Evolutionary conservation across 176 grass and related monocot genomes (phyloP), one percentile per base, ranked within the genome.

Genomic region (Typha latifolia): DNA sequence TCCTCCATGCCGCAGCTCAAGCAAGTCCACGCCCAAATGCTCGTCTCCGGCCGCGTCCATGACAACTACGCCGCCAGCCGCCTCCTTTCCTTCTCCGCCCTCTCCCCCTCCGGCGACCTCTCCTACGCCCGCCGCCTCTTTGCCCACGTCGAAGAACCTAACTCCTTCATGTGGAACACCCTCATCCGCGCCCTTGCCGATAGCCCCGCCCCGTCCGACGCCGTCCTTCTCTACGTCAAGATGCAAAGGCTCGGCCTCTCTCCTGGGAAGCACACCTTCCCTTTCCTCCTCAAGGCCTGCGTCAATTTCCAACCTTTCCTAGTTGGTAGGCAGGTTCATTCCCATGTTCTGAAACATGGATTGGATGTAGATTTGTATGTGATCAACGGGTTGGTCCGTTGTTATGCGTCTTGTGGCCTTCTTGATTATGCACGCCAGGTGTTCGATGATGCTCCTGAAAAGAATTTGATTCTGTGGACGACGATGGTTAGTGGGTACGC

Each of bases 231-330:
- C 48, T 68, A 64, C 56, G 32, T 34, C 19, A 29, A 66, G 14
- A 74, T 66, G 53, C 64, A 56, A 14, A 32, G n/a, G 6, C 50
- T 24, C 22, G 32, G 67, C 19, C 5, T 23, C 27, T 43, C 56
- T 14, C 72, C 80, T 3, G 80, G 81, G 9, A 63, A 76, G 21
- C 80, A 84, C 23, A 83, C 81, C 27, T 77, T 86, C 49, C 68
- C 83, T 8, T 78, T 78, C 67, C 77, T 91, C 61, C 83, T 91
- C 14, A 80, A 83, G 62, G 77, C 76, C 26, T 77, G 71, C 49
- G 77, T 62, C 6, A 47, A 61, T 55, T 62, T 81, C 32, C 68
- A 20, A 5, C 64, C 29, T 65, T 12, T 69, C 4, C 29, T 24
- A 27, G 4, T 50, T 47, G 12, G 62, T 12, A 12, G 10, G 20